Percentiles rank a stretch among this genome's conserved stretches.
Conservation (phyloP, 2,329 filamentous ascomycete genomes). For the Sporothrix inflata region DNA sequence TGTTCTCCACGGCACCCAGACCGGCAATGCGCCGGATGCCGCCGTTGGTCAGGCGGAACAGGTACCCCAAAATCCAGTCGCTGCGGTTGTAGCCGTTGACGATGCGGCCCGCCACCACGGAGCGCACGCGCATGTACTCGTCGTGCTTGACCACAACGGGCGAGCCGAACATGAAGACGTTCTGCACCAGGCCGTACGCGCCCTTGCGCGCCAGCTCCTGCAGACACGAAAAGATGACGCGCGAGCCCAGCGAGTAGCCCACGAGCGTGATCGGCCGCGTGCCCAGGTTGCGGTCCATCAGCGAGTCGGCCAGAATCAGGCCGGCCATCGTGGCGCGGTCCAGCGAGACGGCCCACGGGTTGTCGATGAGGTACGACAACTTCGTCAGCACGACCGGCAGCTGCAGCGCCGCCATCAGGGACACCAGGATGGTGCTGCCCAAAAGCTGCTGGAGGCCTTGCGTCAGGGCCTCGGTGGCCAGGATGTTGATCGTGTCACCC, state of each 20-base stretch:
- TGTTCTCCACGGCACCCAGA: slow-evolving; percentile 71
- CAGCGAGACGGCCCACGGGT: slow-evolving; percentile 96
- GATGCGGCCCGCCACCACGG: slow-evolving; percentile 89
- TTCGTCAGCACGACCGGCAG: slow-evolving; percentile 93
- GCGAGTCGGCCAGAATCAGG: slow-evolving; percentile 88
- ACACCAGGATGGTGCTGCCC: slow-evolving; percentile 83
- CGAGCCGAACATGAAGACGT: slow-evolving; percentile 92
- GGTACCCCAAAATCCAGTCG: slow-evolving; percentile 96
- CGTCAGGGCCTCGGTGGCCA: slow-evolving; percentile 95
- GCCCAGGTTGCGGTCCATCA: slow-evolving; percentile 89
- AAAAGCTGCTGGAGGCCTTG: slow-evolving; percentile 95
- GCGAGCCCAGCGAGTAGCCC: slow-evolving; percentile 88
- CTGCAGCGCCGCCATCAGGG: slow-evolving; percentile 89
- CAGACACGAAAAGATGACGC: slow-evolving; percentile 90
- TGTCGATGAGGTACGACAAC: slow-evolving; percentile 93
- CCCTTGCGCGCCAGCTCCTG: slow-evolving; percentile 83
- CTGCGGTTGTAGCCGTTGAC: slow-evolving; percentile 93
- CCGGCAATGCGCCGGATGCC: slow-evolving; percentile 89
- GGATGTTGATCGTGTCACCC: slow-evolving; percentile 97
- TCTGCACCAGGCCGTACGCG: slow-evolving; percentile 85
- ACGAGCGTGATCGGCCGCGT: slow-evolving; percentile 90
- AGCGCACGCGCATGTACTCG: slow-evolving; percentile 78
- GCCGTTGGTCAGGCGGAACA: slow-evolving; percentile 91
- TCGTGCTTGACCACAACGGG: slow-evolving; percentile 90
- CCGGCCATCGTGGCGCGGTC: slow-evolving; percentile 87